Evolutionary conservation across 305 asterid species (phyloP), one percentile per base, ranked within the genome.

Genomic region (Solanum hybrid): DNA sequence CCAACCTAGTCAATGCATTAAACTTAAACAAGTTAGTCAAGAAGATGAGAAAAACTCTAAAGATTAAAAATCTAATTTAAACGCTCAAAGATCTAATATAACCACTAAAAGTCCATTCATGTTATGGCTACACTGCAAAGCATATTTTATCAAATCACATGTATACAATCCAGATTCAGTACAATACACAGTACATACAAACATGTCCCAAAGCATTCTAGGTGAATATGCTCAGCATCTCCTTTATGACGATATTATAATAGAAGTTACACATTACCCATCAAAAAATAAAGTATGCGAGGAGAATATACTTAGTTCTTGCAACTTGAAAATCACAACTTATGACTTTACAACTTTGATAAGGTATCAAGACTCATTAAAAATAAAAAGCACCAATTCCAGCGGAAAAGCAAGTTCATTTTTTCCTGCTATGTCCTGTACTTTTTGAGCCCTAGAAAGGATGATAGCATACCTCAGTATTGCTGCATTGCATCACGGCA

Each of bases 401-500:
- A 45, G 88, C 39, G 1, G 27, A 83, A 83, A 83, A 29, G 75
- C 11, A 83, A 29, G 88, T 83, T 83, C 29, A 17, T 29, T 61
- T 17, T 45, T 83, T 17, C 75, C 88, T 83, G 29, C n/a, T 51
- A 83, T 17, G 41, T 51, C 39, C 22, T 84, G 36, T 84, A 84
- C 10, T 5, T 29, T 15, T 80, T 26, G 45, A 78, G 45, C 89
- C 70, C 79, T 90, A n/a, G 22, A 20, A 70, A 90, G 51, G 26
- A 84, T 84, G 41, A 84, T 51, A 17, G 2, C 88, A 84, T 93
- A 97, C 99, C 99, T 97, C 99, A 10, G 99, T 97, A 91, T 97
- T 97, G 94, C 99, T 97, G 93, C 99, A 97, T 93, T 97, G 99
- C 99, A 97, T 96, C 91, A 97, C 96, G 29, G 99, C 96, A 70